Evolutionary conservation across 768 basidiomycete species (phyloP).

Genomic region (Cyclocybe cylindracea): DNA sequence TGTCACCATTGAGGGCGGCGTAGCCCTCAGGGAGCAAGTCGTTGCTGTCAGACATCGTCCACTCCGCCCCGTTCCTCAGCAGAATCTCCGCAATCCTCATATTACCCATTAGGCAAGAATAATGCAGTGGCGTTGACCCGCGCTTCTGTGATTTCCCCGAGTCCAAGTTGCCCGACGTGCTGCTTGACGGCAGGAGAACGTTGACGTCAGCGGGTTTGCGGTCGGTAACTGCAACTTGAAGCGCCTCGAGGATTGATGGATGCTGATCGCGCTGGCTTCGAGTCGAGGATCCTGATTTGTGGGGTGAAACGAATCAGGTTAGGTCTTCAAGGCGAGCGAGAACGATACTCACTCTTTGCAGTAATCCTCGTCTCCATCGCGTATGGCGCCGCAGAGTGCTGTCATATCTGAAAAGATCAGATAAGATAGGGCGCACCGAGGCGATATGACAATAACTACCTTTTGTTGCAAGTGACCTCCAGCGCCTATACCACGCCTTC

Average conservation of each 20-base stretch:
- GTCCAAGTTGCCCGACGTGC: neutral
- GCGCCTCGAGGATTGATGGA: neutral
- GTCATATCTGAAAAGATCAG: neutral
- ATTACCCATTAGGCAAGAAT: neutral
- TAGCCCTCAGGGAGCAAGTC: neutral
- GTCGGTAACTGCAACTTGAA: neutral
- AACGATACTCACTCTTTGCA: constrained; percentile 2
- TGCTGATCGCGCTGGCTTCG: neutral
- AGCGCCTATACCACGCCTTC: neutral
- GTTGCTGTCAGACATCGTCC: neutral
- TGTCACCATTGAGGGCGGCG: neutral
- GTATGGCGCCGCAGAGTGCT: neutral
- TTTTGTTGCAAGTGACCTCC: neutral
- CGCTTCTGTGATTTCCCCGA: neutral
- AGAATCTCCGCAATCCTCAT: neutral
- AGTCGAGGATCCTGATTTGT: neutral
- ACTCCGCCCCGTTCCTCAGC: neutral
- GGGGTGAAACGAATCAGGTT: too few relatives aligned
- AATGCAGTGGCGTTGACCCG: constrained; percentile 1
- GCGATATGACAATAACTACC: neutral
- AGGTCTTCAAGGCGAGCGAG: neutral
- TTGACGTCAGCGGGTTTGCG: neutral
- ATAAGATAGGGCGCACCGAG: neutral
- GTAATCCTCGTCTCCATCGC: neutral
- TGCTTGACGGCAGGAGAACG: too few relatives aligned